Conservation (phyloP, 1,284 basidiomycete species). For the Rhodotorula sp. region DNA sequence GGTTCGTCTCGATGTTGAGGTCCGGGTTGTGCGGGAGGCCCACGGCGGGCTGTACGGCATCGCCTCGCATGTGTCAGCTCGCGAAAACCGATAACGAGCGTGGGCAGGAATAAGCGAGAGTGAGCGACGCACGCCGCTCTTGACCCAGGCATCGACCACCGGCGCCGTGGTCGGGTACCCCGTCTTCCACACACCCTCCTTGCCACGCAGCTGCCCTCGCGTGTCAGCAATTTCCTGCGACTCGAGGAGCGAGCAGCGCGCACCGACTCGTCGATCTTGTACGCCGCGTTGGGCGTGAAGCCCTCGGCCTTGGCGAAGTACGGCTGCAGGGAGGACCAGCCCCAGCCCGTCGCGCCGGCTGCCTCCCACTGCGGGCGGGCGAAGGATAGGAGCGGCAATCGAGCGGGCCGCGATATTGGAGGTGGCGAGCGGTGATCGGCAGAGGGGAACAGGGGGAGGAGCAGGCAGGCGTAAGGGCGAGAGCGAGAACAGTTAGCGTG, state of each 20-base stretch:
- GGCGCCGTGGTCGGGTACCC: slow-evolving; percentile 29
- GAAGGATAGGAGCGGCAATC: no score
- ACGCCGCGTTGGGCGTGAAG: slow-evolving; percentile 12
- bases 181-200: slow-evolving; percentile 46
- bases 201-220: slow-evolving; percentile 43
- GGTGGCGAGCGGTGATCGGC: no score
- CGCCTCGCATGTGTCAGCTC: neutral
- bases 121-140: slow-evolving; percentile 9
- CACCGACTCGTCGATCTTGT: slow-evolving; percentile 15
- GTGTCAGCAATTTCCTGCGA: neutral
- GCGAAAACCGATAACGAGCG: neutral
- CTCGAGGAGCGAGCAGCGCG: neutral
- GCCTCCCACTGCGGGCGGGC: slow-evolving; percentile 49
- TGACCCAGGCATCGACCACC: slow-evolving; percentile 7
- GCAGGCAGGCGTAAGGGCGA: no score
- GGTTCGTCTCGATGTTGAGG: slow-evolving; percentile 25
- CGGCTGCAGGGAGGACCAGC: slow-evolving; percentile 49
- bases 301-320: slow-evolving; percentile 43
- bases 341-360: slow-evolving; percentile 53
- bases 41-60: neutral
- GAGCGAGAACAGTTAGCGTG: neutral
- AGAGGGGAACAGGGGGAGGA: neutral
- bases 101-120: neutral
- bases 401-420: neutral
- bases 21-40: slow-evolving; percentile 20